Evolutionary conservation across 1,139 yeast genomes (phyloP).

Genomic region (Dujonia santamariae): DNA sequence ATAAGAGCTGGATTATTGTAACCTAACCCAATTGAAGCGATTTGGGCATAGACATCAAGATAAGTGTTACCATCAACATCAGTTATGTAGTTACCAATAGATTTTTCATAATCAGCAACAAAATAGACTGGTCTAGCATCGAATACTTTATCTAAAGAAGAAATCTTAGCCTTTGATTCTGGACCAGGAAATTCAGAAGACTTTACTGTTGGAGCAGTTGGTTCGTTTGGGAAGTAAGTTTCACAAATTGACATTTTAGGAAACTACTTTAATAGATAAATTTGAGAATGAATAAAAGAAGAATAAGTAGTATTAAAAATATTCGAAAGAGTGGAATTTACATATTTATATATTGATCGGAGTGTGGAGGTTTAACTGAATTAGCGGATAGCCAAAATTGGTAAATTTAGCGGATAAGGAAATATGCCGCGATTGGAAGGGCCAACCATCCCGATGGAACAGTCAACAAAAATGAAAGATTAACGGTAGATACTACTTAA

Average conservation of each 20-base stretch:
- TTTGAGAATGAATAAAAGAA: neutral
- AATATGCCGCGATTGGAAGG: neutral
- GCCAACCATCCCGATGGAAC: neutral
- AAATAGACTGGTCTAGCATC: conserved; percentile 69
- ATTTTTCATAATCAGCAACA: conserved; percentile 65
- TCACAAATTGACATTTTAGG: conserved; percentile 42
- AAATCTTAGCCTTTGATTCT: conserved; percentile 42
- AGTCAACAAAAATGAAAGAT: too few relatives aligned
- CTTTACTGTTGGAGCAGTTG: conserved; percentile 53
- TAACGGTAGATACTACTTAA: too few relatives aligned
- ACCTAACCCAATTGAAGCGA: conserved; percentile 75
- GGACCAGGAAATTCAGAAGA: conserved; percentile 65
- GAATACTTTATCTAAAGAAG: conserved; percentile 51
- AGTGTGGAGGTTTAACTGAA: neutral
- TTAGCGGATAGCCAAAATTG: conserved; percentile 1
- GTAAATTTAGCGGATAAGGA: neutral
- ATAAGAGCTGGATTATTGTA: conserved; percentile 73
- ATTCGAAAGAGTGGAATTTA: too few relatives aligned
- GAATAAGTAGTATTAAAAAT: too few relatives aligned
- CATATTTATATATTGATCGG: neutral
- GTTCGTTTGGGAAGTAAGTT: conserved; percentile 65
- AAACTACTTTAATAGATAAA: neutral
- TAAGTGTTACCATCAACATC: conserved; percentile 69
- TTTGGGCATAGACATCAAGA: conserved; percentile 74
- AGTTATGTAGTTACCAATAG: conserved; percentile 66